Base-by-base conservation (phyloP, 306 rosid genomes). In the Fragaria nilgerrensis region DNA sequence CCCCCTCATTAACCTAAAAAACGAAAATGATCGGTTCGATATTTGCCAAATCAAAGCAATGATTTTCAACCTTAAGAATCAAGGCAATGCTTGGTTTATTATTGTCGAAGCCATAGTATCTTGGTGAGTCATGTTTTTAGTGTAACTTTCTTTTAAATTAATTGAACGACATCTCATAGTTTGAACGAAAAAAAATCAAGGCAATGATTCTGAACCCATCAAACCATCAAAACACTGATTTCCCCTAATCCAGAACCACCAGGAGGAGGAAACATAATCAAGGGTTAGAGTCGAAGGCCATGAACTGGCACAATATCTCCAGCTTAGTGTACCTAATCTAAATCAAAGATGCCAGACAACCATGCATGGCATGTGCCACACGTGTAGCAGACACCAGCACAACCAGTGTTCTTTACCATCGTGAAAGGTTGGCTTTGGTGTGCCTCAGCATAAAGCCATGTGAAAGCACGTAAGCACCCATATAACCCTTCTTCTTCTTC, bases 321-420 rank as follows among this genome's bases (percentile, higher is more conserved):
- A 25, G 36, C 5, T 41, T 11, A 25, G 9, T 56, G 62, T 55
- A 55, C 62, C 62, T 8, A n/a, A 55, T 55, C 29, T n/a, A 55
- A 56, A 62, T 75, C 76, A 77, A 43, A 43, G 47, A 43, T 43
- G 47, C 12, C 47, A 43, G 47, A 43, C n/a, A n/a, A n/a, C n/a
- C n/a, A n/a, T n/a, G n/a, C n/a, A n/a, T n/a, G n/a, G 85, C 93
- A 90, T 85, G 87, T 93, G 93, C 74, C 77, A 80, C 91, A 89
- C 85, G 93, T 87, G 94, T 87, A 85, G 82, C 86, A 85, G 82
- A 76, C 83, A 76, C 77, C 47, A 77, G 74, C 36, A 79, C 74
- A 73, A 78, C n/a, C n/a, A n/a, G n/a, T n/a, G n/a, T n/a, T n/a
- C n/a, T n/a, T n/a, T n/a, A n/a, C n/a, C n/a, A n/a, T 65, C 78